Evolutionary conservation across 2,329 filamentous ascomycete genomes (phyloP).

Genomic region (Thielaviopsis punctulata): DNA sequence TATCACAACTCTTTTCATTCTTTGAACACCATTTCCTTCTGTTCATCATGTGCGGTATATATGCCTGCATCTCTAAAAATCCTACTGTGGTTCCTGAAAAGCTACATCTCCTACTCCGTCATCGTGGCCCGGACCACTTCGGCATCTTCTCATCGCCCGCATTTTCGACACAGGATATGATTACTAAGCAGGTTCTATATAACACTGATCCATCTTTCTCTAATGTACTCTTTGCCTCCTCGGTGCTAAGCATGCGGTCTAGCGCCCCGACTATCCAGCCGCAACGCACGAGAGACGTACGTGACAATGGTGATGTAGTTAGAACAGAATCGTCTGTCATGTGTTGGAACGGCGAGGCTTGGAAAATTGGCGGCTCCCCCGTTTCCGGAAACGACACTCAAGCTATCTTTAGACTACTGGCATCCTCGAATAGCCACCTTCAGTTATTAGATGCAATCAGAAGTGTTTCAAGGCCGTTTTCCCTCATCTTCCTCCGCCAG

Average conservation of each 20-base stretch:
- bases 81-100: background rate
- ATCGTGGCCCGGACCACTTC: constrained; percentile 4
- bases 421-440: constrained; percentile 15
- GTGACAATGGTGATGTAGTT: too few relatives aligned
- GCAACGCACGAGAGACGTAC: background rate
- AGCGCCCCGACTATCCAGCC: background rate
- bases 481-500: constrained; percentile 65
- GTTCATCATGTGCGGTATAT: constrained; percentile 14
- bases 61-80: background rate
- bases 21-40: too few relatives aligned
- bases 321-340: constrained; percentile 24
- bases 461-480: constrained; percentile 64
- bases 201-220: background rate
- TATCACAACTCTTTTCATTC: too few relatives aligned
- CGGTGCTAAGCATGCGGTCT: background rate
- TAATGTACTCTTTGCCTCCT: background rate
- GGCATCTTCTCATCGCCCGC: background rate
- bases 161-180: too few relatives aligned
- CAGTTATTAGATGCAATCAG: constrained; percentile 36
- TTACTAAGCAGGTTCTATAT: background rate
- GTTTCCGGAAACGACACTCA: constrained; percentile 68
- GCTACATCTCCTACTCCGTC: background rate
- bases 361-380: constrained; percentile 45
- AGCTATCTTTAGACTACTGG: constrained; percentile 44
- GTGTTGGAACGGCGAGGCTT: constrained; percentile 97